These are phyloP conservation scores for Leucaena leucocephala DNA, from an alignment of 306 rosid genomes.

Conservation along the genomic window DNA sequence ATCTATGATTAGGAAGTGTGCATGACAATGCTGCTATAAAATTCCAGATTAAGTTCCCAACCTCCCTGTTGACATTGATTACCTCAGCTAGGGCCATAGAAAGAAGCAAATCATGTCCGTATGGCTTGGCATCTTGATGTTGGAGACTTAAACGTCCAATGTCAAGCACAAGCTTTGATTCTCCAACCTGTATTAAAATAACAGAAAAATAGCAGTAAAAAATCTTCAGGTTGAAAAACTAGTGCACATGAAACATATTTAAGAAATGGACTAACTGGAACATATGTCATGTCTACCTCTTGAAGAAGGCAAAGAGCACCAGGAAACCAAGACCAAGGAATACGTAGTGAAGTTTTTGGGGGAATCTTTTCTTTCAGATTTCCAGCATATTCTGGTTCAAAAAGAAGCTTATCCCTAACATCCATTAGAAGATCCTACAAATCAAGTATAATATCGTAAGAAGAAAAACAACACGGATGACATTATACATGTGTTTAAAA, in stretches of 20 bases:
- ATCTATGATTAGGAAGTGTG: constrained; percentile 67
- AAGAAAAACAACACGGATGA: constrained; percentile 22
- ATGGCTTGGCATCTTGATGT: constrained; percentile 79
- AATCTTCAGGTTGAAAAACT: constrained; percentile 14
- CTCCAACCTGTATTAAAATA: constrained; percentile 73
- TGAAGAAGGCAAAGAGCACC: constrained; percentile 95
- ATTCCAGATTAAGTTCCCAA: constrained; percentile 36
- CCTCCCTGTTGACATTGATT: constrained; percentile 53
- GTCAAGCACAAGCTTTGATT: constrained; percentile 75
- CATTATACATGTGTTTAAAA: background rate
- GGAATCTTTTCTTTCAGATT: constrained; percentile 75
- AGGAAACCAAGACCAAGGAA: constrained; percentile 94
- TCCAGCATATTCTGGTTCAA: constrained; percentile 95
- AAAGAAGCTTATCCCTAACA: constrained; percentile 95
- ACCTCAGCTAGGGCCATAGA: constrained; percentile 98
- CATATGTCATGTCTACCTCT: constrained; percentile 61
- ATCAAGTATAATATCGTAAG: constrained; percentile 27
- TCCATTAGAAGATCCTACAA: constrained; percentile 86
- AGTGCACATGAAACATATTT: background rate
- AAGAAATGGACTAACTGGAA: constrained; percentile 15
- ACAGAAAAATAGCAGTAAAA: constrained; percentile 29
- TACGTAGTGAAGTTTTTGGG: constrained; percentile 77
- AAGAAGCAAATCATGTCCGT: constrained; percentile 81
- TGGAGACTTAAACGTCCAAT: constrained; percentile 71
- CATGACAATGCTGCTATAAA: constrained; percentile 54